Evolutionary conservation across 1,284 basidiomycete species (phyloP), one percentile per base, ranked within the genome.

Genomic region (Melampsora occidentalis): DNA sequence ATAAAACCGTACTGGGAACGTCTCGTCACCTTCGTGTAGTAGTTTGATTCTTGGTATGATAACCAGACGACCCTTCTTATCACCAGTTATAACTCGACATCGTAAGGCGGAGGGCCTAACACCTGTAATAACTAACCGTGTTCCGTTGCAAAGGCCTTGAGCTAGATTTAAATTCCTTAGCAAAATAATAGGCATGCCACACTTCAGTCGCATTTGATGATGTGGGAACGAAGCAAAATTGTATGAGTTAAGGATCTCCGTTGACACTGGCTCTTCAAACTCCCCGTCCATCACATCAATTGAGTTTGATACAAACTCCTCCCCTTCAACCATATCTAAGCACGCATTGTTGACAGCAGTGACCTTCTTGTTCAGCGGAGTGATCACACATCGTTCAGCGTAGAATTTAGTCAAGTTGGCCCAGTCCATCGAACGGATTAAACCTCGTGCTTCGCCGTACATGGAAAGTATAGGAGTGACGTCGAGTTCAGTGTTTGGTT

Each of bases 121-220:
- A n/a, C 5, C 28, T 25, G n/a, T 33, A 5, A 63, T 28, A 14
- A 68, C 33, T 5, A 69, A 6, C 18, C 49, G 67, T 20, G 67
- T 31, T 4, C 67, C 49, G 33, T 69, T 69, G 20, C 49, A 69
- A 53, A 69, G 25, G 2, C 67, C 67, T 14, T 69, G 16, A 20
- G 48, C 14, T 3, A 57, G 18, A 6, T 57, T 33, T 9, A 69
- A 14, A 35, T 69, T 69, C 12, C 67, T 25, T 2, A 69, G 9
- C 14, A 69, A 5, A 16, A 69, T 31, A 2, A 69, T 22, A 1
- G 67, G 67, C 12, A 28, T 14, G 3, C 49, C 49, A 1, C 7
- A 6, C 49, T 69, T 69, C 16, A 69, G 6, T 28, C 16, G 2
- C 2, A 69, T 2, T 4, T 1, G 2, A 16, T 69, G 67, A 28